Percentiles rank a stretch among this genome's conserved stretches.
Conservation (phyloP, 495 filamentous ascomycete species). For the Podospora comata region DNA sequence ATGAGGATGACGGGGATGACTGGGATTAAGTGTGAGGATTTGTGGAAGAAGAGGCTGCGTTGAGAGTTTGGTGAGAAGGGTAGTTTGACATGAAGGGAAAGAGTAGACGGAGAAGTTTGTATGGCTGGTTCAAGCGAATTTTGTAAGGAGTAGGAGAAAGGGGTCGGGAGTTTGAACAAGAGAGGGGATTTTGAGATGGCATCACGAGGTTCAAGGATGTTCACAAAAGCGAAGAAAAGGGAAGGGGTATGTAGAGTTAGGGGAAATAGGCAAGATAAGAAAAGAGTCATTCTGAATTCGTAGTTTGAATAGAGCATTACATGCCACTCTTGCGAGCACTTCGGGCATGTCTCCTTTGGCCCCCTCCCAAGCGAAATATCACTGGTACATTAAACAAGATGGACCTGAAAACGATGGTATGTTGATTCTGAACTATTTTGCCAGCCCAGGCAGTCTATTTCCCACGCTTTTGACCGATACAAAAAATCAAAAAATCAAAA, state of each 20-base stretch:
- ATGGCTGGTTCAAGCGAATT: too few relatives aligned
- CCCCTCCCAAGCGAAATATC: too few relatives aligned
- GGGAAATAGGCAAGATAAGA: constrained; percentile 3
- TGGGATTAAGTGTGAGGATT: constrained; percentile 47
- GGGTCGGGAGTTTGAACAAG: too few relatives aligned
- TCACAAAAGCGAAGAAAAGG: neutral
- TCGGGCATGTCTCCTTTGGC: too few relatives aligned
- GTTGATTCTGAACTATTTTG: neutral
- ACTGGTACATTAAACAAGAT: neutral
- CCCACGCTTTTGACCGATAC: neutral
- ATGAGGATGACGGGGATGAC: constrained; percentile 78
- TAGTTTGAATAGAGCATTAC: neutral
- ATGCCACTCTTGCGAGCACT: too few relatives aligned
- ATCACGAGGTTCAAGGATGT: neutral
- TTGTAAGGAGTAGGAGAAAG: too few relatives aligned
- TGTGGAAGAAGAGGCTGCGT: neutral
- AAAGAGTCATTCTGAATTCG: neutral
- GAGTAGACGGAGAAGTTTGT: too few relatives aligned
- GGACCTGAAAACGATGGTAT: neutral
- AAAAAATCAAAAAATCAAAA: too few relatives aligned
- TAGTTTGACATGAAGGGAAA: neutral
- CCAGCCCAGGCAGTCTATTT: neutral
- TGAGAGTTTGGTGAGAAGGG: neutral
- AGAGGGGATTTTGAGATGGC: too few relatives aligned
- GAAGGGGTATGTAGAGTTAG: neutral